Conservation (phyloP, 2,329 filamentous ascomycete species). For the Fusarium sp. region DNA sequence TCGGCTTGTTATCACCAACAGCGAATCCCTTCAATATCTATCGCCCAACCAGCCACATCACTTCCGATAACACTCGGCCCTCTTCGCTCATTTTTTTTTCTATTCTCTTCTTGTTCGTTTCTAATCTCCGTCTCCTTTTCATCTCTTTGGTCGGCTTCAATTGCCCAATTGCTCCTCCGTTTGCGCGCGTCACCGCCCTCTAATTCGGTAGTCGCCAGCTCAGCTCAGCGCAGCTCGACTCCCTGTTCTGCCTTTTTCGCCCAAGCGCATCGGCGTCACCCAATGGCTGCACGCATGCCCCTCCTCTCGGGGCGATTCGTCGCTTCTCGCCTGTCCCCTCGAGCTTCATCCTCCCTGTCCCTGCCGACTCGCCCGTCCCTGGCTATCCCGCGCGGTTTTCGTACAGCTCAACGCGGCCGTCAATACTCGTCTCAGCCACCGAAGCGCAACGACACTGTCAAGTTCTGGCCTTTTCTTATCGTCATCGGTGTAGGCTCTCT, state of each 20-base stretch:
- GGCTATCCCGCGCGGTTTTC: constrained; percentile 22
- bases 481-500: constrained; percentile 60
- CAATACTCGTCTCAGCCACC: constrained; percentile 58
- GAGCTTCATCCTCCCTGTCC: constrained; percentile 18
- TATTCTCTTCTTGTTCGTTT: not conserved
- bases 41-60: not conserved
- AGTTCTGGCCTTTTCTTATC: constrained; percentile 68
- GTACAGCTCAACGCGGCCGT: constrained; percentile 36
- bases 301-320: constrained; percentile 41
- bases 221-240: not conserved
- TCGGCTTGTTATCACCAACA: not conserved
- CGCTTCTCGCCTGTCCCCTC: constrained; percentile 31
- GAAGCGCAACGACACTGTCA: constrained; percentile 53
- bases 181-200: constrained; percentile 20
- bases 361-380: constrained; percentile 5
- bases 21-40: not conserved
- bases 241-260: not conserved
- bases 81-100: not conserved
- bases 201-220: constrained; percentile 18
- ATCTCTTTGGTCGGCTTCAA: not conserved
- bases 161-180: constrained; percentile 3
- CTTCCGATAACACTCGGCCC: not conserved
- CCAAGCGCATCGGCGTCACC: constrained; percentile 12
- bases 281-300: constrained; percentile 49
- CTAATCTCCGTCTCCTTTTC: not conserved